phyloP scores from a whole-genome alignment of 2,329 filamentous ascomycete genomes.

The Trichoderma semiorbis region DNA sequence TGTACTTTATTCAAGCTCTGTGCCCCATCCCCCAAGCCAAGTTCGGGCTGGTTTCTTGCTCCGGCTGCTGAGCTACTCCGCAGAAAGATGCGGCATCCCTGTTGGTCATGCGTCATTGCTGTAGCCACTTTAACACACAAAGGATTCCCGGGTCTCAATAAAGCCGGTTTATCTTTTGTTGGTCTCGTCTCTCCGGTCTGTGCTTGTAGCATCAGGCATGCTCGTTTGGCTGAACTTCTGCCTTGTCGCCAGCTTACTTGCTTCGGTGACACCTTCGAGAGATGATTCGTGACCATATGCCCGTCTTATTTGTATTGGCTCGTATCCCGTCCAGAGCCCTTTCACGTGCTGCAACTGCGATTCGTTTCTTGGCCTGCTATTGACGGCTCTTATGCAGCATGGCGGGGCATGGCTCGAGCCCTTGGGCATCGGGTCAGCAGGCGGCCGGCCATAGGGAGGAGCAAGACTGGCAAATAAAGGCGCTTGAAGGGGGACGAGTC shows the following conservation, averaged over 20 bases:
- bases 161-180: slow-evolving; percentile 8
- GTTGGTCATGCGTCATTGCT: slow-evolving; percentile 16
- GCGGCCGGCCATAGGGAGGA: neutral
- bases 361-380: neutral
- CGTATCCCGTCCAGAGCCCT: neutral
- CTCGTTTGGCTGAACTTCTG: neutral
- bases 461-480: neutral
- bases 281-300: neutral
- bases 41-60: neutral
- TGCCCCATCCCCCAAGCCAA: neutral
- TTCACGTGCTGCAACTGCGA: neutral
- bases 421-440: slow-evolving; percentile 15
- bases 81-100: slow-evolving; percentile 12
- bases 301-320: neutral
- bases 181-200: neutral
- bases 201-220: neutral
- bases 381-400: neutral
- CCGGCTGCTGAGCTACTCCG: neutral
- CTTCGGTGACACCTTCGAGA: neutral
- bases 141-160: neutral
- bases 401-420: neutral
- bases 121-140: slow-evolving; percentile 20
- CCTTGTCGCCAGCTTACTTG: neutral
- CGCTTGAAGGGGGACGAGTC: neutral
- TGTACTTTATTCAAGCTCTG: neutral